These are phyloP conservation scores for Tetracladium maxilliforme DNA, from an alignment of 2,329 filamentous ascomycete species.

Conservation along the genomic window DNA sequence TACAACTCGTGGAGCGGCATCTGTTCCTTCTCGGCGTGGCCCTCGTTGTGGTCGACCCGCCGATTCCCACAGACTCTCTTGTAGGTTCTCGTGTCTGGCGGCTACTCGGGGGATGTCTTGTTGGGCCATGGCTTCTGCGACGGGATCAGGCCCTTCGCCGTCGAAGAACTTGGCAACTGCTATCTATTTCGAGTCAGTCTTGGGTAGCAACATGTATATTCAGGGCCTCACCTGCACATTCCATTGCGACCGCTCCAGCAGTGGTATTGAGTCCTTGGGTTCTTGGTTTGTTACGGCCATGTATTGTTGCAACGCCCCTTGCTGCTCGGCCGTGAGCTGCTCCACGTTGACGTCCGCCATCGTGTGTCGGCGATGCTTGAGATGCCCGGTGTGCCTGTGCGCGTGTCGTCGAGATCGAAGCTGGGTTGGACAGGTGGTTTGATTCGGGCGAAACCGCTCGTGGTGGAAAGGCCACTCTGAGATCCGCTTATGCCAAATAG, in stretches of 20 bases:
- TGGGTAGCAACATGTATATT: conserved; percentile 3
- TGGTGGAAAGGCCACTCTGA: too few species aligned
- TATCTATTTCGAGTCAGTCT: conserved; percentile 41
- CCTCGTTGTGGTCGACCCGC: conserved; percentile 16
- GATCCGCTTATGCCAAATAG: too few species aligned
- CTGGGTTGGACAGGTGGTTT: too few species aligned
- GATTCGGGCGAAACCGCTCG: too few species aligned
- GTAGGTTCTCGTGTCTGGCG: conserved; percentile 59
- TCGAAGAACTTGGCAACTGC: conserved; percentile 97
- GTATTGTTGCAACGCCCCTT: conserved; percentile 75
- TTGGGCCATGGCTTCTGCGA: conserved; percentile 59
- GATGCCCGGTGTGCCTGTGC: too few species aligned
- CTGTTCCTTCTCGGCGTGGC: conserved; percentile 22
- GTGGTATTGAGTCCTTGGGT: conserved; percentile 55
- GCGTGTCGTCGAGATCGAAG: too few species aligned
- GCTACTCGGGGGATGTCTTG: conserved; percentile 45
- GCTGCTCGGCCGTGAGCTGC: conserved; percentile 64
- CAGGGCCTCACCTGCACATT: conserved; percentile 62
- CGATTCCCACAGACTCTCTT: conserved; percentile 35
- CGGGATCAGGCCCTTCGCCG: conserved; percentile 71
- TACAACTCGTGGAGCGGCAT: conserved; percentile 74
- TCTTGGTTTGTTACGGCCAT: conserved; percentile 79
- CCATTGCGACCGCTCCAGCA: conserved; percentile 84
- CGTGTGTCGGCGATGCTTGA: too few species aligned
- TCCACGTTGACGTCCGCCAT: conserved; percentile 44